These are phyloP conservation scores for Oxytropis ochrocephala DNA, from an alignment of 306 rosid species.

Conservation along the genomic window DNA sequence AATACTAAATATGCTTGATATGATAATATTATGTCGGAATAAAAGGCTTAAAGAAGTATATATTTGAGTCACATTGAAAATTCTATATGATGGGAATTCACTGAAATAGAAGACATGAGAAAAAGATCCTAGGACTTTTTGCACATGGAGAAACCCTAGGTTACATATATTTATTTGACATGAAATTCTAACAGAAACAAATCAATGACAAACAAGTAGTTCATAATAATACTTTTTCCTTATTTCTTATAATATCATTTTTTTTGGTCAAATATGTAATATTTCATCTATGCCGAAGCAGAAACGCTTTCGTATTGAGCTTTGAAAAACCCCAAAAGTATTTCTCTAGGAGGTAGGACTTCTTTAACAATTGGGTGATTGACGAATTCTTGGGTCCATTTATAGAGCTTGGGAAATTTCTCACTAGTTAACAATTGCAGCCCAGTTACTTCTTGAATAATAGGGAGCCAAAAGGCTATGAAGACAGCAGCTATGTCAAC, in stretches of 20 bases:
- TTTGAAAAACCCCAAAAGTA: constrained; percentile 1
- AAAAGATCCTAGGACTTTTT: too few relatives aligned
- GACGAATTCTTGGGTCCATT: constrained; percentile 32
- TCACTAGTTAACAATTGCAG: constrained; percentile 21
- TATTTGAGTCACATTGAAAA: too few relatives aligned
- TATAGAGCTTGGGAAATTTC: constrained; percentile 26
- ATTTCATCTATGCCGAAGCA: constrained; percentile 14
- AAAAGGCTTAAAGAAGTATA: too few relatives aligned
- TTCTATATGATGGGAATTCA: not conserved
- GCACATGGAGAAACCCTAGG: not conserved
- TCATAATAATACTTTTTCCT: not conserved
- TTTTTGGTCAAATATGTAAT: too few relatives aligned
- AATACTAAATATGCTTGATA: too few relatives aligned
- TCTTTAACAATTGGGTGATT: constrained; percentile 21
- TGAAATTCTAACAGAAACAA: not conserved
- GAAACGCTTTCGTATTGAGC: not conserved
- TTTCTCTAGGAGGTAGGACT: constrained; percentile 19
- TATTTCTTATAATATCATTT: not conserved
- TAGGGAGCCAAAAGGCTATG: constrained; percentile 32
- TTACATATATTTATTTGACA: not conserved
- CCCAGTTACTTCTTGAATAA: constrained; percentile 25
- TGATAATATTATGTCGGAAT: too few relatives aligned
- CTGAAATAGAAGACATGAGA: too few relatives aligned
- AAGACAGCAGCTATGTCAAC: constrained; percentile 34
- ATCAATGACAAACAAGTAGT: not conserved